These are phyloP conservation scores for Monosporascus sp. DNA, from an alignment of 2,329 filamentous ascomycete species.

Conservation along the genomic window DNA sequence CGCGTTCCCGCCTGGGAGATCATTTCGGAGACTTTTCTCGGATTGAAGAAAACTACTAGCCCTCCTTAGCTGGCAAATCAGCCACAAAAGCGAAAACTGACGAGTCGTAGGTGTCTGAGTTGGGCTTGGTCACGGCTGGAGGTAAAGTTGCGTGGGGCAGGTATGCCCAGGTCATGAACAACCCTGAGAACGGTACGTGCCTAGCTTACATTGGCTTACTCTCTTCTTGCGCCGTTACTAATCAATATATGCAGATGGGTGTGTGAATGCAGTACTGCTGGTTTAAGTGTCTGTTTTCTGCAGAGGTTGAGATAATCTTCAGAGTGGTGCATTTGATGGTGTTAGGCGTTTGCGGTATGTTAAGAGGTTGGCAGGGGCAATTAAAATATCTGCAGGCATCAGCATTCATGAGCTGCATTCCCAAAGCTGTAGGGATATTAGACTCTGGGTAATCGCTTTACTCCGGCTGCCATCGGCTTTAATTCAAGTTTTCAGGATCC, in stretches of 20 bases:
- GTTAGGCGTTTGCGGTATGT: slow-evolving; percentile 4
- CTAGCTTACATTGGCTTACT: background rate
- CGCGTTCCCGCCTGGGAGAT: background rate
- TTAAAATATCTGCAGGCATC: background rate
- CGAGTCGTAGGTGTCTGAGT: slow-evolving; percentile 89
- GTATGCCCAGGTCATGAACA: slow-evolving; percentile 36
- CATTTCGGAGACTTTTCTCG: background rate
- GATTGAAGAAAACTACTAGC: too few relatives aligned
- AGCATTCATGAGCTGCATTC: background rate
- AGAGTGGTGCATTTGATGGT: slow-evolving; percentile 2
- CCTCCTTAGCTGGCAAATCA: background rate
- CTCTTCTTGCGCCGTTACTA: background rate
- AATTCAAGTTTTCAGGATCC: too few relatives aligned
- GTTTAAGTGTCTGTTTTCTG: slow-evolving; percentile 11
- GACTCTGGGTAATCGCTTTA: background rate
- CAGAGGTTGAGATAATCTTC: background rate
- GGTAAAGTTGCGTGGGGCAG: slow-evolving; percentile 90
- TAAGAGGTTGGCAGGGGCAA: background rate
- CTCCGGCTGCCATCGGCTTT: too few relatives aligned
- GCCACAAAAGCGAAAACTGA: background rate
- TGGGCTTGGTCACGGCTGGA: slow-evolving; percentile 83
- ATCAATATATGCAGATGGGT: slow-evolving; percentile 29
- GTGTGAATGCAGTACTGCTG: slow-evolving; percentile 35
- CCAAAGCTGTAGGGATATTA: background rate
- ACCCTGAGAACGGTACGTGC: slow-evolving; percentile 34